Evolutionary conservation across 495 filamentous ascomycete genomes (phyloP), one percentile per base, ranked within the genome.

Genomic region (Penicillium pulvis): DNA sequence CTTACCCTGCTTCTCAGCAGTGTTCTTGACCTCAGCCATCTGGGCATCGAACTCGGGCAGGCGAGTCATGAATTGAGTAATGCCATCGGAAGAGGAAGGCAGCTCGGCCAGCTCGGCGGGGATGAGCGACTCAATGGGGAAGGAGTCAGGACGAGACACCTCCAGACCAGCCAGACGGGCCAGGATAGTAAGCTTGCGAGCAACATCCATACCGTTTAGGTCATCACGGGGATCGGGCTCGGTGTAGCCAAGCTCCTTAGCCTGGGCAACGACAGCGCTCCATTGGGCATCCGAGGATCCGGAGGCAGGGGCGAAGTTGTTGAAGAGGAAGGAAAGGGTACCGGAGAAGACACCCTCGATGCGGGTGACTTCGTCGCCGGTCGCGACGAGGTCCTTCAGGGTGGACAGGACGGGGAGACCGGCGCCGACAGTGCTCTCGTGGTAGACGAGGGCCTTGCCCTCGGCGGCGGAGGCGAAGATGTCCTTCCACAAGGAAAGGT

Each of bases 291-390:
- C 69, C 1, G 71, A 68, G n/a, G 67, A 57, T 17, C 86, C 87
- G n/a, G 81, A 79, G 2, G 86, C 83, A 1, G 91, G 91, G 41
- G 90, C 89, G 65, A 97, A 97, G 46, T 82, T 90, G 79, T 98
- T 97, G 82, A 98, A 98, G 12, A 97, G 80, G 83, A 96, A 98
- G 39, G 87, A 91, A 81, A 98, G 91, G 6, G 94, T 97, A 55
- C 94, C 94, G 48, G 90, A 93, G 77, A 98, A 97, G 12, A 98
- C 92, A 56, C 93, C 94, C 79, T 97, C 93, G 59, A 98, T 95
- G 69, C 84, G 90, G 54, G 79, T 86, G 2, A 97, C 86, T 66
- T 90, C 78, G 67, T 98, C 94, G 19, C 94, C 94, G 0, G 94
- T 97, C 28, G 90, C 86, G 12, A 96, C 80, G 4, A 98, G 81